Evolutionary conservation across 768 basidiomycete genomes (phyloP).

Genomic region (Boletus pseudo-olivaceus): DNA sequence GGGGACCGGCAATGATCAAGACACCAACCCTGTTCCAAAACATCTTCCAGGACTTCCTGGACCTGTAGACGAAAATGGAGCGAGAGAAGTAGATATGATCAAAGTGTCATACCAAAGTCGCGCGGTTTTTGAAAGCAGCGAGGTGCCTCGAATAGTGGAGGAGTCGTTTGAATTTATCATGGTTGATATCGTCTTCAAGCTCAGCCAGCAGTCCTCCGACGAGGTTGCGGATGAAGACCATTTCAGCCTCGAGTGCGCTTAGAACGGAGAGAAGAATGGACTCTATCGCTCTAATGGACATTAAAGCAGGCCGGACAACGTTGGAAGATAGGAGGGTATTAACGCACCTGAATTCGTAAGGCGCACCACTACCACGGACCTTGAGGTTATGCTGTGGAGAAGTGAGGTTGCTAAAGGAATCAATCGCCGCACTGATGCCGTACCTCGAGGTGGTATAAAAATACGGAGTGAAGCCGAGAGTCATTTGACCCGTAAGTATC

Average conservation of each 20-base stretch:
- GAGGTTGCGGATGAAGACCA: conserved; percentile 89
- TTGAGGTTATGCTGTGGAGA: conserved; percentile 74
- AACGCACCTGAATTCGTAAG: conserved; percentile 83
- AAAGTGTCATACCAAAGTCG: conserved; percentile 58
- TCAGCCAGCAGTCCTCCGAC: conserved; percentile 89
- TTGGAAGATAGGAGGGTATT: conserved; percentile 15
- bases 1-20: background rate
- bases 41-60: conserved; percentile 86
- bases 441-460: conserved; percentile 85
- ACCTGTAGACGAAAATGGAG: conserved; percentile 47
- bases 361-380: conserved; percentile 59
- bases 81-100: background rate
- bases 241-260: conserved; percentile 92
- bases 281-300: conserved; percentile 74
- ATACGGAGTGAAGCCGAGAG: conserved; percentile 81
- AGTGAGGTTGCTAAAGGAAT: conserved; percentile 7
- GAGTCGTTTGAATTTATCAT: conserved; percentile 88
- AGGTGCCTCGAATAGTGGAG: conserved; percentile 90
- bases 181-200: conserved; percentile 92
- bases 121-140: conserved; percentile 86
- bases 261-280: conserved; percentile 89
- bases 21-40: conserved; percentile 81
- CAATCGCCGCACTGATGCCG: conserved; percentile 16
- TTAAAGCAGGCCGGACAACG: conserved; percentile 12
- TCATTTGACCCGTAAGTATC: conserved; percentile 88